phyloP scores from a whole-genome alignment of 2,329 filamentous ascomycete genomes.

The Aspergillus tamarii region DNA sequence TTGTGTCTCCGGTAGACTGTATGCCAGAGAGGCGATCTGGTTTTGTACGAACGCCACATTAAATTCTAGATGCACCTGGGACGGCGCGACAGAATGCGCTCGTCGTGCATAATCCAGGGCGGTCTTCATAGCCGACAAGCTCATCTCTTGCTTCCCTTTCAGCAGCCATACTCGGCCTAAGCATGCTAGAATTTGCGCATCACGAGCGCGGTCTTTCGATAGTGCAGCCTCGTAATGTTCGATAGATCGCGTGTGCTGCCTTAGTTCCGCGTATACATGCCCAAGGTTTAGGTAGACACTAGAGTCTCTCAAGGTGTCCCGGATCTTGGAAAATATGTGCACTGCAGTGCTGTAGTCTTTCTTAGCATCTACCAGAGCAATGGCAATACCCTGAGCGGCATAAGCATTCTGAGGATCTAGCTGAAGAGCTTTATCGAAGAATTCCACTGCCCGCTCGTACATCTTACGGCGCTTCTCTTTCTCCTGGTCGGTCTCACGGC shows the following conservation, averaged over 20 bases:
- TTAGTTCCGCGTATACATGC: conserved; percentile 87
- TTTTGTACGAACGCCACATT: conserved; percentile 98
- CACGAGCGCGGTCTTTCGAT: conserved; percentile 75
- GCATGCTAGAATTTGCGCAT: conserved; percentile 80
- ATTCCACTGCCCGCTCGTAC: conserved; percentile 92
- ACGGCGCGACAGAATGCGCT: conserved; percentile 75
- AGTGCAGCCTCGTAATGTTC: conserved; percentile 90
- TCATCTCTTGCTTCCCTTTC: conserved; percentile 72
- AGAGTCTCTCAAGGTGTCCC: conserved; percentile 85
- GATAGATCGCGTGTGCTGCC: conserved; percentile 87
- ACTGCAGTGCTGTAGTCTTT: conserved; percentile 84
- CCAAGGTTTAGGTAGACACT: conserved; percentile 92
- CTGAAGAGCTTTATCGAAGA: conserved; percentile 95
- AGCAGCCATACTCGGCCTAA: conserved; percentile 86
- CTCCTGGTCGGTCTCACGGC: conserved; percentile 82
- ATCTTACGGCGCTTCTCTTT: conserved; percentile 86
- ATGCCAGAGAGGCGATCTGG: conserved; percentile 82
- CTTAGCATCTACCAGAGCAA: conserved; percentile 90
- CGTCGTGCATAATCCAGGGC: conserved; percentile 66
- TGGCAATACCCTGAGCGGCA: conserved; percentile 92
- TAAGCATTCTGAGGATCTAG: conserved; percentile 95
- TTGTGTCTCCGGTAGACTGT: conserved; percentile 73
- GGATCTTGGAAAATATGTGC: conserved; percentile 85
- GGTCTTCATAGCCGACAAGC: conserved; percentile 63
- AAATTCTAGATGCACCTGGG: conserved; percentile 91